phyloP scores from a whole-genome alignment of 2,329 filamentous ascomycete genomes.

The Acarospora socialis region DNA sequence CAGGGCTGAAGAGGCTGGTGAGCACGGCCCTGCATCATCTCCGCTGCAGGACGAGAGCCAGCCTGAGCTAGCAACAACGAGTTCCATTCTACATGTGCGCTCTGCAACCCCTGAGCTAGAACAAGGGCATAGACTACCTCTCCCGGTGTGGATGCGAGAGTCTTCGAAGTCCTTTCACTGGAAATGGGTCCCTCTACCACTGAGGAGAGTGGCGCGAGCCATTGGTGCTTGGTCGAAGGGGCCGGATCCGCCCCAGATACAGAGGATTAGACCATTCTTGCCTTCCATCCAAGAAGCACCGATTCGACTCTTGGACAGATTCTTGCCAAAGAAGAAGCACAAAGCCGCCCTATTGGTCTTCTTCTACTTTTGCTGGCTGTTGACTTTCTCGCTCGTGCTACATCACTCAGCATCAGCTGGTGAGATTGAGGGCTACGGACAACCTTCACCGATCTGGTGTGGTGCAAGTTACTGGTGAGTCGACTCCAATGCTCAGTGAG shows the following conservation, averaged over 20 bases:
- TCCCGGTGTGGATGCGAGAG: constrained; percentile 35
- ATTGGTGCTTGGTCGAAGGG: constrained; percentile 33
- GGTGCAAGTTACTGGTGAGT: constrained; percentile 31
- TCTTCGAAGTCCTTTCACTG: constrained; percentile 33
- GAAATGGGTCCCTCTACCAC: constrained; percentile 32
- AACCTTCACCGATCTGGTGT: constrained; percentile 31
- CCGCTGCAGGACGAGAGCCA: too few species aligned
- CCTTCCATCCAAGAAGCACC: constrained; percentile 33
- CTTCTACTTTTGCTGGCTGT: constrained; percentile 32
- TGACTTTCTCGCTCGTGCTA: constrained; percentile 32
- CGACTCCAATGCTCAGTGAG: constrained; percentile 3
- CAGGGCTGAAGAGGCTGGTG: too few species aligned
- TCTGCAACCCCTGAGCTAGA: constrained; percentile 4
- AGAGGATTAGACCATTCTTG: constrained; percentile 33
- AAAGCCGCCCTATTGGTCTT: constrained; percentile 28
- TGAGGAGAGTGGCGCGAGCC: constrained; percentile 30
- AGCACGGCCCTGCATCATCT: too few species aligned
- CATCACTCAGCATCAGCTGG: constrained; percentile 31
- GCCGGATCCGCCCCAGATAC: constrained; percentile 30
- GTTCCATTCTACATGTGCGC: constrained; percentile 11
- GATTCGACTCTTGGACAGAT: constrained; percentile 27
- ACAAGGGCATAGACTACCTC: constrained; percentile 9
- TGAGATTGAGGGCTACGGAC: constrained; percentile 34
- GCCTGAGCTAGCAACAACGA: constrained; percentile 11
- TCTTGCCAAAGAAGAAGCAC: constrained; percentile 32